phyloP scores from a whole-genome alignment of 148 eudicot species.

The Dysphania ambrosioides region DNA sequence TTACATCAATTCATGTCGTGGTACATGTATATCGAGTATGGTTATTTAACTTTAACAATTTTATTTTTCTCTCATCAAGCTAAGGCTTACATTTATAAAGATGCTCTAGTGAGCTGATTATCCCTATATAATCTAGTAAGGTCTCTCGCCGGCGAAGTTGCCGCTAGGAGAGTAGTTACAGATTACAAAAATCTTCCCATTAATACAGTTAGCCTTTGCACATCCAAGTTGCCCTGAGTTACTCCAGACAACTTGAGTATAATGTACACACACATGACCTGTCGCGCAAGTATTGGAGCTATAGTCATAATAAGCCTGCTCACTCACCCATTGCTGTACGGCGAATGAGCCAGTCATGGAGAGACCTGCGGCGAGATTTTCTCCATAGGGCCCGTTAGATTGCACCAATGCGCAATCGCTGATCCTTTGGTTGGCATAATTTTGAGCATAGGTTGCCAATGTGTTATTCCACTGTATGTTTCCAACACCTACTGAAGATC shows the following conservation, averaged over 20 bases:
- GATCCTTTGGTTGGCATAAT: constrained; percentile 26
- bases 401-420: constrained; percentile 24
- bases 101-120: too few relatives aligned
- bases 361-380: constrained; percentile 31
- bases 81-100: too few relatives aligned
- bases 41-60: too few relatives aligned
- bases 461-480: constrained; percentile 25
- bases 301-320: constrained; percentile 31
- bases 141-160: constrained; percentile 29
- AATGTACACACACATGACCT: constrained; percentile 29
- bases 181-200: constrained; percentile 28
- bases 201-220: constrained; percentile 38
- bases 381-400: constrained; percentile 32
- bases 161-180: constrained; percentile 45
- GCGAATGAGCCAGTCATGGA: constrained; percentile 21
- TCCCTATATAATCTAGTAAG: constrained; percentile 21
- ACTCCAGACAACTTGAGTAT: constrained; percentile 49
- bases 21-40: too few relatives aligned
- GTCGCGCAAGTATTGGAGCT: constrained; percentile 28
- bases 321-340: constrained; percentile 31
- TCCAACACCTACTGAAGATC: constrained; percentile 35
- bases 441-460: constrained; percentile 27
- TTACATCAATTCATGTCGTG: too few relatives aligned
- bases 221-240: constrained; percentile 37
- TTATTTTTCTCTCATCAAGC: too few relatives aligned